phyloP scores from a whole-genome alignment of 805 yeast species.

The Suhomyces tanzawaensis region DNA sequence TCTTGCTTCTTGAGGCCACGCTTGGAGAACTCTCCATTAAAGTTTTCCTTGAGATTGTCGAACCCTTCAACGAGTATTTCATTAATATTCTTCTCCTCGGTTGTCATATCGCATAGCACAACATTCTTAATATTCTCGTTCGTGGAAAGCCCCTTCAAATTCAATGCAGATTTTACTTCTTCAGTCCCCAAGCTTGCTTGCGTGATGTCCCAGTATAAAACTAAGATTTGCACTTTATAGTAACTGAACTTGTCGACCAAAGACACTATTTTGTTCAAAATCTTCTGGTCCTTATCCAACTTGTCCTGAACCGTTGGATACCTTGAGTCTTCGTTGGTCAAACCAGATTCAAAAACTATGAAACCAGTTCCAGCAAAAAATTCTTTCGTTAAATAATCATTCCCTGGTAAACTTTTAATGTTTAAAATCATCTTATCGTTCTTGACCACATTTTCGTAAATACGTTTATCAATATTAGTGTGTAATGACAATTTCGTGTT shows the following conservation, averaged over 20 bases:
- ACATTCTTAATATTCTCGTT: slow-evolving; percentile 20
- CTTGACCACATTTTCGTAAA: slow-evolving; percentile 26
- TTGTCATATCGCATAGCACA: slow-evolving; percentile 34
- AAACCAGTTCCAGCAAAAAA: slow-evolving; percentile 42
- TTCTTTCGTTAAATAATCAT: slow-evolving; percentile 31
- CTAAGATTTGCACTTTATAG: slow-evolving; percentile 38
- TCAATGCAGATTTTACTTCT: slow-evolving; percentile 17
- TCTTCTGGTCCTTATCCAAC: slow-evolving; percentile 33
- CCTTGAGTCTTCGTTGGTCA: slow-evolving; percentile 20
- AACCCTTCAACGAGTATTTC: slow-evolving; percentile 24
- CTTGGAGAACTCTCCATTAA: slow-evolving; percentile 27
- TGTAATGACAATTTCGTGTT: slow-evolving; percentile 41
- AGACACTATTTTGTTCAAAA: slow-evolving; percentile 34
- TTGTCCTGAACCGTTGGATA: slow-evolving; percentile 25
- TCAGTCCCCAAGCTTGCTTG: slow-evolving; percentile 14
- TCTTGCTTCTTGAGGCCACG: slow-evolving; percentile 26
- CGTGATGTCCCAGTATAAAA: slow-evolving; percentile 43
- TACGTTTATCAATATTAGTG: slow-evolving; percentile 23
- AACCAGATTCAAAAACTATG: slow-evolving; percentile 54
- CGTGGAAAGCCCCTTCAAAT: slow-evolving; percentile 9
- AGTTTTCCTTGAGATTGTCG: slow-evolving; percentile 17
- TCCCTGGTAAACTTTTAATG: slow-evolving; percentile 42
- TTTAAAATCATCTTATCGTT: slow-evolving; percentile 28
- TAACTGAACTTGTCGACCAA: slow-evolving; percentile 34
- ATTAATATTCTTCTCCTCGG: slow-evolving; percentile 22